Base-by-base conservation (phyloP, 306 rosid species). In the Boehmeria nivea region DNA sequence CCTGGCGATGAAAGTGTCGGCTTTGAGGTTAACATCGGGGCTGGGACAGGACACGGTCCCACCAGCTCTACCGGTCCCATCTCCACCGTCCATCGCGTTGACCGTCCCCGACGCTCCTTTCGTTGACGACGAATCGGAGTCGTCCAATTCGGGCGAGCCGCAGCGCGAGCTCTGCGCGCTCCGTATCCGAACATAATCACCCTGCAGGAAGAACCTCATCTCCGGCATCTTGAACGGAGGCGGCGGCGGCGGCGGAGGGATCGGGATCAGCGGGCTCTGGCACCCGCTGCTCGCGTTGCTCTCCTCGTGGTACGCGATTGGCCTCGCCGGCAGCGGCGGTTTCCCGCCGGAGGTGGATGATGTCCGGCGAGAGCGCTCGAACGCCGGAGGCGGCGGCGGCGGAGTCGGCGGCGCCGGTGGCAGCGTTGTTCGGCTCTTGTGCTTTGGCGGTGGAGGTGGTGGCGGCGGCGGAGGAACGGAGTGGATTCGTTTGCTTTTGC, bases 1-100 rank as follows among this genome's bases (percentile, higher is more conserved):
- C 70, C 77, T 72, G 2, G 86, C 82, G n/a, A 80, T 76, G 70
- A 80, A 80, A 36, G 50, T 59, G 23, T 68, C 78, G 27, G 86
- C 83, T 52, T 75, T 86, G 8, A 65, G 26, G 33, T 91, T 81
- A 20, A 87, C 96, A 25, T 91, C 94, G 4, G 95, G 99, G 71
- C 99, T 91, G 4, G 96, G 82, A 57, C 96, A 91, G 69, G 75
- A 71, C 19, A 67, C 67, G n/a, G 84, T 0, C 51, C 61, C 77
- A 51, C 24, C 54, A 1, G 12, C 15, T 8, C 4, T 12, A 5
- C n/a, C n/a, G n/a, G n/a, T n/a, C 6, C 48, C 50, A 4, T 71
- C 69, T 37, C 74, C 67, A 57, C 61, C 78, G 52, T 69, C 70
- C 25, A 2, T 57, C 19, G 17, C 52, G 22, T 33, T 47, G 28